These are phyloP conservation scores for Yarrowia bubula DNA, from an alignment of 805 yeast genomes.

Conservation along the genomic window DNA sequence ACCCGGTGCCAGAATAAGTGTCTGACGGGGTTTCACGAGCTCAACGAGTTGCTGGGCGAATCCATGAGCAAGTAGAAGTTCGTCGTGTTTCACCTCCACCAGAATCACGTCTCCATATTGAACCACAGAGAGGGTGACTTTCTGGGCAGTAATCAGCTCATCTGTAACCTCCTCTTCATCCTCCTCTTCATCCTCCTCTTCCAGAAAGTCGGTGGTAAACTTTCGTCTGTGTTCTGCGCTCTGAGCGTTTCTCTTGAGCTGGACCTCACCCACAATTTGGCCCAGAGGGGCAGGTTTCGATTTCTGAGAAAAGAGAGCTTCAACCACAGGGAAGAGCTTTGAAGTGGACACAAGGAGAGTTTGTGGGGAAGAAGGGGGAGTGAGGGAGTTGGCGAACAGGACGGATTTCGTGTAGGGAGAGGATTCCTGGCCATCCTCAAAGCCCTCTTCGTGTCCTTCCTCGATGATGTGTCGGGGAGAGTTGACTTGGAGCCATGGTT, in stretches of 20 bases:
- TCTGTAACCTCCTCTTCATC: background rate
- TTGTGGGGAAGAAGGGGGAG: background rate
- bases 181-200: conserved; percentile 2
- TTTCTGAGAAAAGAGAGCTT: background rate
- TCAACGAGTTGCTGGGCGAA: background rate
- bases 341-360: background rate
- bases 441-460: conserved; percentile 22
- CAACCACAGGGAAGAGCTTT: background rate
- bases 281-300: background rate
- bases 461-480: conserved; percentile 54
- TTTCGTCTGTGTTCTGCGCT: background rate
- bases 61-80: conserved; percentile 6
- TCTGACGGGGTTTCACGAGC: background rate
- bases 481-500: conserved; percentile 46
- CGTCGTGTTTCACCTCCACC: conserved; percentile 2
- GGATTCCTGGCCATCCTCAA: conserved; percentile 24
- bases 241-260: background rate
- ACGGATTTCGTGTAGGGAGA: conserved; percentile 3
- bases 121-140: background rate
- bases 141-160: background rate
- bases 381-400: background rate
- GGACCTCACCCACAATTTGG: conserved; percentile 4
- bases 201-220: conserved; percentile 7
- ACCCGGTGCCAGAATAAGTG: conserved; percentile 7
- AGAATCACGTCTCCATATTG: background rate